Conservation (phyloP, 179 eudicot species). For the Patellifolia procumbens region DNA sequence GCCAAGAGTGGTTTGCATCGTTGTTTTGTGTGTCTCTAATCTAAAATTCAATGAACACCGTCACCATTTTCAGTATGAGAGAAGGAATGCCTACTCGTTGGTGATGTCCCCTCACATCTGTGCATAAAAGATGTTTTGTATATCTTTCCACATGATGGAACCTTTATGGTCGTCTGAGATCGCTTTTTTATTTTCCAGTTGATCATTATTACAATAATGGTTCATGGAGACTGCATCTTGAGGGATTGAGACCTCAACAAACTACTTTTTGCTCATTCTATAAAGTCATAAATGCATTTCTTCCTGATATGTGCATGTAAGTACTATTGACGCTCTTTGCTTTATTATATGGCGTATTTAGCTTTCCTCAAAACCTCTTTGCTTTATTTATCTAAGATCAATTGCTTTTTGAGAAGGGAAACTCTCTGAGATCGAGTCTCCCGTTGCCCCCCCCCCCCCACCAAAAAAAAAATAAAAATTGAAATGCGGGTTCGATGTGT, state of each 20-base stretch:
- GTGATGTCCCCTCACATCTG: not conserved
- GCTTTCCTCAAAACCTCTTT: not conserved
- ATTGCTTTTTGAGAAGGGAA: too few species aligned
- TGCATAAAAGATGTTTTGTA: not conserved
- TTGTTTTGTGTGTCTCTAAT: not conserved
- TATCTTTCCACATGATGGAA: not conserved
- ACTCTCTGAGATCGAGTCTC: too few species aligned
- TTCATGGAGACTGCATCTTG: not conserved
- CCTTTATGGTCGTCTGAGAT: constrained; percentile 4
- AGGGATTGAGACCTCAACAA: not conserved
- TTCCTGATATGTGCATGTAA: not conserved
- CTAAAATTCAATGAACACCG: not conserved
- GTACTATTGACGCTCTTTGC: not conserved
- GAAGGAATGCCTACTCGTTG: not conserved
- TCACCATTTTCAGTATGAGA: not conserved
- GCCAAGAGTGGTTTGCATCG: not conserved
- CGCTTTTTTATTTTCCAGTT: not conserved
- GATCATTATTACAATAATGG: not conserved
- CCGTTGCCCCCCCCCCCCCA: too few species aligned
- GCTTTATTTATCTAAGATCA: too few species aligned
- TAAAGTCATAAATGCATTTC: not conserved
- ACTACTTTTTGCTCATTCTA: not conserved
- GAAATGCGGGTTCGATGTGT: too few species aligned
- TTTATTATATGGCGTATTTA: not conserved
- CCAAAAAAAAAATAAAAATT: too few species aligned